Evolutionary conservation across 2,329 filamentous ascomycete species (phyloP), one percentile per base, ranked within the genome.

Genomic region (Fusarium cicatricum): DNA sequence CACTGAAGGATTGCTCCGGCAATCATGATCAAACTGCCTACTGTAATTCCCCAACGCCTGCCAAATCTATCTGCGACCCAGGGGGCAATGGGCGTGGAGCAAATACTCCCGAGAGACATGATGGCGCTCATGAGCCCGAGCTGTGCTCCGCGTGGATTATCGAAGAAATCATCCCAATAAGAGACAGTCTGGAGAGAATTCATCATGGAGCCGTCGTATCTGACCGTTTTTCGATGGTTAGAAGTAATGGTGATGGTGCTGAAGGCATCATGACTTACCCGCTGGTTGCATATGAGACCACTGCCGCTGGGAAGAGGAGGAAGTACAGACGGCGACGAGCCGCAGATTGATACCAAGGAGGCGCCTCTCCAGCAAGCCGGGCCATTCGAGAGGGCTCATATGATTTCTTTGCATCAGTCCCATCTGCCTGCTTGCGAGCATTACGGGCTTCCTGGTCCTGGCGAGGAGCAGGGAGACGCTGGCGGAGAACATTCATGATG

Each of bases 161-260:
- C 64, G 23, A 77, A 75, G 44, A 71, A 80, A n/a, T 72, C 71
- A 31, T 79, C 71, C 77, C 77, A 80, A 12, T 73, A 70, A 0
- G 71, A 64, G 1, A 80, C 68, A 0, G 76, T 72, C 57, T 83
- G 80, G 1, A 83, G 62, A 6, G 75, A 77, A 57, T 82, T 82
- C 73, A 82, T 79, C 74, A 83, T 79, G 15, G 75, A 77, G 3
- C 78, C 78, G 62, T 82, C 79, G 45, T 81, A 82, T 0, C 56
- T 51, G 5, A 37, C 49, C 0, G 12, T 33, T 23, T 32, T 19
- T 10, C 15, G 11, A 14, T 23, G 4, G 31, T 44, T 19, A 16
- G 19, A 31, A 43, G 11, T 23, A 8, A 34, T 36, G 14, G 23
- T 26, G 16, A 31, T 14, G n/a, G n/a, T 3, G 23, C 16, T 29